Evolutionary conservation across 1,284 basidiomycete genomes (phyloP).

Genomic region (Laetiporus sulphureus): DNA sequence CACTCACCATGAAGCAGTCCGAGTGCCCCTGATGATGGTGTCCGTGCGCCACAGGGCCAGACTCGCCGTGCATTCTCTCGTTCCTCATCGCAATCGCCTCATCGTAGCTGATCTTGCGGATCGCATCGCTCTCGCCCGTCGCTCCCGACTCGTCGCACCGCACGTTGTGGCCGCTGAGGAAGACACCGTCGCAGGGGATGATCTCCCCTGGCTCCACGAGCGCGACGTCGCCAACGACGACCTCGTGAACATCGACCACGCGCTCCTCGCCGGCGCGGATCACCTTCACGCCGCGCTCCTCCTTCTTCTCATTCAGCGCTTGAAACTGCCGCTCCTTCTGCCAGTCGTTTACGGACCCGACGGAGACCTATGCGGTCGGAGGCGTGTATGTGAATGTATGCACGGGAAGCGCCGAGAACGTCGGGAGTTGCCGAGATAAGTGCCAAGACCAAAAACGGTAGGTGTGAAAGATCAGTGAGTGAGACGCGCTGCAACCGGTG

Average conservation of each 20-base stretch:
- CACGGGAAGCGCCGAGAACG: not conserved
- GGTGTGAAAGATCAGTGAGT: not conserved
- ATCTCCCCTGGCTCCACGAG: slow-evolving; percentile 94
- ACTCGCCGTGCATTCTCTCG: slow-evolving; percentile 20
- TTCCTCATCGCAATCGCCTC: slow-evolving; percentile 53
- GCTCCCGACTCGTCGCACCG: slow-evolving; percentile 96
- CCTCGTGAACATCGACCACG: slow-evolving; percentile 81
- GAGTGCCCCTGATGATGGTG: slow-evolving; percentile 44
- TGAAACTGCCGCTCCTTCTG: slow-evolving; percentile 98
- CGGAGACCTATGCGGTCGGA: slow-evolving; percentile 63
- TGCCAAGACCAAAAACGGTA: not conserved
- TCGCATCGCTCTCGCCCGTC: slow-evolving; percentile 94
- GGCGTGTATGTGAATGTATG: no score
- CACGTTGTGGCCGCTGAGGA: slow-evolving; percentile 89
- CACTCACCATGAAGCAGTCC: slow-evolving; percentile 92
- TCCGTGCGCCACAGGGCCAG: slow-evolving; percentile 19
- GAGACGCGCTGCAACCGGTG: not conserved
- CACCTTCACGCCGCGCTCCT: slow-evolving; percentile 90
- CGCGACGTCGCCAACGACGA: slow-evolving; percentile 92
- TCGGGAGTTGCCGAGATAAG: not conserved
- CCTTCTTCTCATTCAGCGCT: slow-evolving; percentile 90
- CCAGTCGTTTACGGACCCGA: slow-evolving; percentile 90
- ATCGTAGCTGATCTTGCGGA: slow-evolving; percentile 81
- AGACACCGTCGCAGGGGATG: slow-evolving; percentile 92
- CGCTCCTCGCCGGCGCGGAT: slow-evolving; percentile 80